Conservation (phyloP, 345 rosid genomes). For the Moricandia moricandioides region DNA sequence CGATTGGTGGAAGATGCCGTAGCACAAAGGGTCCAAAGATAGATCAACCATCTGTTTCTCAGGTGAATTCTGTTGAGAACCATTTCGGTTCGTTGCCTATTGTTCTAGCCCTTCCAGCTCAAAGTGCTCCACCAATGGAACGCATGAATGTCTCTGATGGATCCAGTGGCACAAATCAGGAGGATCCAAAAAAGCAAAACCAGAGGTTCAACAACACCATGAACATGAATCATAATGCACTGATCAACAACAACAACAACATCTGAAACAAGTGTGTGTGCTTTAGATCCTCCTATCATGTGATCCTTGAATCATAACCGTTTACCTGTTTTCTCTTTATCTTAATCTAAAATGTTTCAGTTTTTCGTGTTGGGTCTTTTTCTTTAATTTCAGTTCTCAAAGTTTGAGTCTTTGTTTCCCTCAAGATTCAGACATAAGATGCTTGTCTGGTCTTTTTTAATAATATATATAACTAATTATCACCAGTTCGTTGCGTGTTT, state of each 20-base stretch:
- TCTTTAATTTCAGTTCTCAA: background rate
- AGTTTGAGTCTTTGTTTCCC: background rate
- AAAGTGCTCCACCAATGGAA: background rate
- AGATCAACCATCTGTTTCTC: background rate
- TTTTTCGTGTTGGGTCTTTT: background rate
- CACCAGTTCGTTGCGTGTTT: background rate
- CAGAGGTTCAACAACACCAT: background rate
- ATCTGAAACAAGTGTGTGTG: background rate
- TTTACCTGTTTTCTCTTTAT: background rate
- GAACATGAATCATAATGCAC: background rate
- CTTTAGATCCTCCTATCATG: background rate
- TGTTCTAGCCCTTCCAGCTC: background rate
- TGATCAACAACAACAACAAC: background rate
- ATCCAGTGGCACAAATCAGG: background rate
- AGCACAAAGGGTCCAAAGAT: background rate
- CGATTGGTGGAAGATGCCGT: conserved; percentile 25
- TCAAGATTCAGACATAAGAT: conserved; percentile 6
- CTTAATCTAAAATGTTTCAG: background rate
- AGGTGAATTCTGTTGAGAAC: background rate
- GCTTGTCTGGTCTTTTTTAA: background rate
- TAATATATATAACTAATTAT: background rate
- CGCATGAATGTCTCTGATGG: background rate
- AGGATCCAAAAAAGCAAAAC: background rate
- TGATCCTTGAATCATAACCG: background rate
- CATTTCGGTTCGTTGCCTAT: background rate